Percentiles rank a stretch among this genome's conserved stretches.
phyloP scores from a whole-genome alignment of 2,329 filamentous ascomycete species.

The Lachnellula occidentalis region DNA sequence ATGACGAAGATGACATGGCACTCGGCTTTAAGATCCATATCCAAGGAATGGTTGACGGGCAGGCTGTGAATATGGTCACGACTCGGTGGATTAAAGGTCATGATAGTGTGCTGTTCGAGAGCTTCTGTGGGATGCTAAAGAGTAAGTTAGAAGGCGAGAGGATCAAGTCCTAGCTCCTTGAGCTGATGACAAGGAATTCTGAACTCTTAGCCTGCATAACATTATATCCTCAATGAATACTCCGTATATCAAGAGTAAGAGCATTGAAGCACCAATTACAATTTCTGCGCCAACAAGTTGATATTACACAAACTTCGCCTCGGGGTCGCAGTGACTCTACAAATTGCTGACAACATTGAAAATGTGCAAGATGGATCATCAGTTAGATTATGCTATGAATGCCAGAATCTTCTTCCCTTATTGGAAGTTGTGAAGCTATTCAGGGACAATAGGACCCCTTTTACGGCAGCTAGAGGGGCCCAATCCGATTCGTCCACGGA shows the following conservation, averaged over 20 bases:
- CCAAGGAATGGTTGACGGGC: conserved; percentile 32
- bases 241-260: too few species aligned
- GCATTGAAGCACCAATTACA: too few species aligned
- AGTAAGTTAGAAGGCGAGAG: conserved; percentile 36
- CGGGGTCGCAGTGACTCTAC: too few species aligned
- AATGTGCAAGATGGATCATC: background rate
- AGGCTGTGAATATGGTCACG: conserved; percentile 41
- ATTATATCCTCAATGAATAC: too few species aligned
- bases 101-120: conserved; percentile 73
- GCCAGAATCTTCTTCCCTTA: background rate
- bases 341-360: too few species aligned
- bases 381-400: background rate
- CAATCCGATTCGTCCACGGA: background rate
- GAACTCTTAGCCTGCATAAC: background rate
- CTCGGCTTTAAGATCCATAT: conserved; percentile 57
- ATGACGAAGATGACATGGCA: conserved; percentile 35
- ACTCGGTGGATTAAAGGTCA: conserved; percentile 72
- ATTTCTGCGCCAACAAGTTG: too few species aligned
- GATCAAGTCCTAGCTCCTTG: background rate
- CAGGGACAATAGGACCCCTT: background rate
- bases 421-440: background rate
- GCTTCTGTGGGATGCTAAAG: conserved; percentile 77
- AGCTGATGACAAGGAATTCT: background rate
- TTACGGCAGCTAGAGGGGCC: background rate
- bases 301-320: too few species aligned